phyloP scores from a whole-genome alignment of 345 rosid genomes.

The Sisymbrium irio region DNA sequence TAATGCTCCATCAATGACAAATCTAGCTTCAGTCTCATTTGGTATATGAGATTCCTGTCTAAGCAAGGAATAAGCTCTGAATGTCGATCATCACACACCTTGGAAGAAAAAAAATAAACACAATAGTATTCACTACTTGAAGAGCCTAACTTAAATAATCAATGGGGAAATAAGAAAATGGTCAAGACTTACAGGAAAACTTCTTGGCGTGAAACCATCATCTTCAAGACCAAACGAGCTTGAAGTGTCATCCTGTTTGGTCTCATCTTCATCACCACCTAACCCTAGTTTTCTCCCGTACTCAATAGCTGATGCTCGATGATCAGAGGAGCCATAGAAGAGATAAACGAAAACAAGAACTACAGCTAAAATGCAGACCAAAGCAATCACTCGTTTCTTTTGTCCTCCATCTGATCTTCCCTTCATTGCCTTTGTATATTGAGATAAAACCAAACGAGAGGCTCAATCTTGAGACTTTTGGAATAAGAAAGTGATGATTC shows the following conservation, averaged over 20 bases:
- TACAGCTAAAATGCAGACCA: slow-evolving; percentile 45
- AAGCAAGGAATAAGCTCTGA: slow-evolving; percentile 91
- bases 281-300: slow-evolving; percentile 77
- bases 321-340: slow-evolving; percentile 57
- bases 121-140: background rate
- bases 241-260: slow-evolving; percentile 54
- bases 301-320: slow-evolving; percentile 62
- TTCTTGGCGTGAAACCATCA: slow-evolving; percentile 43
- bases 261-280: slow-evolving; percentile 75
- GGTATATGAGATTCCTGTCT: slow-evolving; percentile 80
- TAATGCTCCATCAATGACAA: slow-evolving; percentile 93
- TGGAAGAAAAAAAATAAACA: background rate
- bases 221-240: slow-evolving; percentile 38
- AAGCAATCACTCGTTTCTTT: slow-evolving; percentile 66
- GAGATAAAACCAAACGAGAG: slow-evolving; percentile 16
- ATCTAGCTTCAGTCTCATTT: slow-evolving; percentile 87
- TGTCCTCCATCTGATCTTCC: slow-evolving; percentile 74
- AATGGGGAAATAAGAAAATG: background rate
- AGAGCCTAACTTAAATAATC: background rate
- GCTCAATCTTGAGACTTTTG: background rate
- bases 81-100: slow-evolving; percentile 91
- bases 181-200: slow-evolving; percentile 65
- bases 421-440: slow-evolving; percentile 46
- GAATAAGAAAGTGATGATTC: background rate
- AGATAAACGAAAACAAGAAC: slow-evolving; percentile 67